These are phyloP conservation scores for Colletotrichum karsti DNA, from an alignment of 2,329 filamentous ascomycete genomes.

Conservation along the genomic window DNA sequence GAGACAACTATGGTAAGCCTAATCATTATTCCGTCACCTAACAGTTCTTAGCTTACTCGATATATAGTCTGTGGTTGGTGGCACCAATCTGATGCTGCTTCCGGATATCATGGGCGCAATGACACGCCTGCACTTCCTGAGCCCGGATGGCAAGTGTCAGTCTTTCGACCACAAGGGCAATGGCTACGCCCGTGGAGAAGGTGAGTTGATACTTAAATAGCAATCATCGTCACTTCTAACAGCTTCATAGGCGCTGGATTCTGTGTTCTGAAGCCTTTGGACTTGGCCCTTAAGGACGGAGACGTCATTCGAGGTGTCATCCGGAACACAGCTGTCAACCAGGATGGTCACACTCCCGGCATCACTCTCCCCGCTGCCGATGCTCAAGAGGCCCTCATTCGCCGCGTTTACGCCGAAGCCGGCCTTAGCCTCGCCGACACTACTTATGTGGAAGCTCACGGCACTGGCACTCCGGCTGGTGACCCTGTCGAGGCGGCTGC, in stretches of 20 bases:
- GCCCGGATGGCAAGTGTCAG: not conserved
- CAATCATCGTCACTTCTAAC: too few species aligned
- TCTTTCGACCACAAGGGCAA: not conserved
- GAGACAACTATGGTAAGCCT: not conserved
- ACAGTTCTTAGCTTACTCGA: too few species aligned
- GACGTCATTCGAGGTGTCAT: constrained; percentile 47
- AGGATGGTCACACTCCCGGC: constrained; percentile 50
- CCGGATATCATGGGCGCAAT: not conserved
- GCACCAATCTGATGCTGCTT: not conserved
- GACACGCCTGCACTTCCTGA: not conserved
- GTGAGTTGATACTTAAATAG: not conserved
- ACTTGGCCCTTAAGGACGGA: constrained; percentile 26
- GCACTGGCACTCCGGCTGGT: constrained; percentile 63
- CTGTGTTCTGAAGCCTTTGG: not conserved
- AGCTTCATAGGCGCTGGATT: too few species aligned
- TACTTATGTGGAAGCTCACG: constrained; percentile 53
- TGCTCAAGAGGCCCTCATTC: constrained; percentile 43
- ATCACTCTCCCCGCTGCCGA: constrained; percentile 41
- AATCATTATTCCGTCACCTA: too few species aligned
- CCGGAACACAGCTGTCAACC: constrained; percentile 43
- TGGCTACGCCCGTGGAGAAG: not conserved
- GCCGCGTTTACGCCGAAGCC: constrained; percentile 41
- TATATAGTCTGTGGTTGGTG: not conserved
- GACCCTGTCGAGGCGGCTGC: constrained; percentile 63
- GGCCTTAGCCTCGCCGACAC: constrained; percentile 33